Evolutionary conservation across 768 basidiomycete genomes (phyloP).

Genomic region (Leccinellum albellum): DNA sequence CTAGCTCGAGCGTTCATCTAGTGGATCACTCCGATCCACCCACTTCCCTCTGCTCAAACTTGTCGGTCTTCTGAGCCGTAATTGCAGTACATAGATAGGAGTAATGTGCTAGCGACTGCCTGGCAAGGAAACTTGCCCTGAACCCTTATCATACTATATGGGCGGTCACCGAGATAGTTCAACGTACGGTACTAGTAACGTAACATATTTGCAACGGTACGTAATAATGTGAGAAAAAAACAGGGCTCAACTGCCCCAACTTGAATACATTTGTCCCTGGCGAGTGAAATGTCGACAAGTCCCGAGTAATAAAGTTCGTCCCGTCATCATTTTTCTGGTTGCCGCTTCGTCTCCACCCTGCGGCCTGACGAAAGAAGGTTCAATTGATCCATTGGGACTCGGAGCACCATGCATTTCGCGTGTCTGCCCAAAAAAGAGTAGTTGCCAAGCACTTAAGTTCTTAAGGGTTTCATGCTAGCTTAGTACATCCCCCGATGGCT

Average conservation of each 20-base stretch:
- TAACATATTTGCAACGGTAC: background rate
- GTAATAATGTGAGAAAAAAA: background rate
- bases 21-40: background rate
- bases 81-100: background rate
- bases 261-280: too few species aligned
- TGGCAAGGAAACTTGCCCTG: background rate
- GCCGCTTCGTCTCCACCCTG: too few species aligned
- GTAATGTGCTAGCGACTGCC: background rate
- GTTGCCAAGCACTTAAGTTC: background rate
- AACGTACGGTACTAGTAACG: too few species aligned
- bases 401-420: background rate
- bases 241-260: too few species aligned
- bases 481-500: background rate
- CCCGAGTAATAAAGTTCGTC: too few species aligned
- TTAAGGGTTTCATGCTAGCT: background rate
- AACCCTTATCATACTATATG: background rate
- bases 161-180: background rate
- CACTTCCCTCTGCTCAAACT: background rate
- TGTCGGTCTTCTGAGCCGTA: background rate
- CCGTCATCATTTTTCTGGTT: too few species aligned
- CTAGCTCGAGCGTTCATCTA: background rate
- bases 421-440: background rate
- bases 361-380: background rate
- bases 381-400: background rate
- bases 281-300: too few species aligned